phyloP scores from a whole-genome alignment of 495 filamentous ascomycete genomes.

The Rusavskia elegans region DNA sequence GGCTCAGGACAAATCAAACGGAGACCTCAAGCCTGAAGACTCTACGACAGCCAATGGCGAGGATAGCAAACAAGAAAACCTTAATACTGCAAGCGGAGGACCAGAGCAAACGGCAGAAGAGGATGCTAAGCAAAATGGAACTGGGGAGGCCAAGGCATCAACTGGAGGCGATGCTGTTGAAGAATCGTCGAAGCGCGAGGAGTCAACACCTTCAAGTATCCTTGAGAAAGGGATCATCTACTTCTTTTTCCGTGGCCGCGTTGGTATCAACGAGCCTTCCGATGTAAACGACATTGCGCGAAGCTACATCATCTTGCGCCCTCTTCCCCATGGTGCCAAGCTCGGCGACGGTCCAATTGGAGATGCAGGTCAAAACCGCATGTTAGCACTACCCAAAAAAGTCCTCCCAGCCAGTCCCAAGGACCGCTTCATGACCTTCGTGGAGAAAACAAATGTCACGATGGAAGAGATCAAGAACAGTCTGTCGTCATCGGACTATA shows the following conservation, averaged over 20 bases:
- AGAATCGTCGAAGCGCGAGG: slow-evolving; percentile 32
- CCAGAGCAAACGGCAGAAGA: background rate
- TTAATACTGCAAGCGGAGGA: background rate
- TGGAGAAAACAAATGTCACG: slow-evolving; percentile 56
- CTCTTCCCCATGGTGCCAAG: slow-evolving; percentile 52
- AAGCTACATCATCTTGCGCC: slow-evolving; percentile 70
- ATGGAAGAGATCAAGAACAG: slow-evolving; percentile 64
- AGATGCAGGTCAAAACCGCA: slow-evolving; percentile 48
- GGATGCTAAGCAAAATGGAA: slow-evolving; percentile 3
- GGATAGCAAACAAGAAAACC: background rate
- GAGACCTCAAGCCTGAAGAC: background rate
- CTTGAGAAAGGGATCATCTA: slow-evolving; percentile 90
- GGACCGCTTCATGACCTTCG: slow-evolving; percentile 70
- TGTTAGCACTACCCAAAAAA: slow-evolving; percentile 78
- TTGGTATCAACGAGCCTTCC: slow-evolving; percentile 57
- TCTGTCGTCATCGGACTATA: slow-evolving; percentile 49
- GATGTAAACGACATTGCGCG: slow-evolving; percentile 56
- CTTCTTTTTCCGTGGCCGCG: slow-evolving; percentile 75
- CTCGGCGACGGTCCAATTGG: slow-evolving; percentile 44
- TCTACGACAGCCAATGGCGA: slow-evolving; percentile 1
- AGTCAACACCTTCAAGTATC: slow-evolving; percentile 49
- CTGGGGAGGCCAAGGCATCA: background rate
- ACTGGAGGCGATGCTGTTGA: slow-evolving; percentile 13
- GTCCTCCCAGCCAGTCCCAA: slow-evolving; percentile 52
- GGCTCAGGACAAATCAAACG: slow-evolving; percentile 1